Percentiles rank a stretch among this genome's conserved stretches.
Evolutionary conservation across 2,329 filamentous ascomycete species (phyloP).

Genomic region (Xenoacremonium recifei): DNA sequence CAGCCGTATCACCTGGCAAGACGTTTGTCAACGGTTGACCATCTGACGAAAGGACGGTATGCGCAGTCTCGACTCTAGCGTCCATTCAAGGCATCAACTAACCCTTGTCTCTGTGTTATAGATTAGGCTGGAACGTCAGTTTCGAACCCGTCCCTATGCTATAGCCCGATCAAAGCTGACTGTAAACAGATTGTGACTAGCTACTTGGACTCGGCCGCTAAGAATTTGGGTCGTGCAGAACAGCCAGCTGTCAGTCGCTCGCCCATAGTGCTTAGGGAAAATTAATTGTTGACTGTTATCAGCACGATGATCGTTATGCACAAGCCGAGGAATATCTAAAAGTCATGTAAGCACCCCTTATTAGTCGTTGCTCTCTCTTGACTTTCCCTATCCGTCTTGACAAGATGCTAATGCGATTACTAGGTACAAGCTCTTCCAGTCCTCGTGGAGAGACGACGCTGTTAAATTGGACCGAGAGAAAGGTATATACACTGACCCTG

Average conservation of each 20-base stretch:
- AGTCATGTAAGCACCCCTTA: no score
- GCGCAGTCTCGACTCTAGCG: background rate
- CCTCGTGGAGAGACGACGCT: slow-evolving; percentile 66
- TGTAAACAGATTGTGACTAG: slow-evolving; percentile 59
- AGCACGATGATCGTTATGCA: slow-evolving; percentile 65
- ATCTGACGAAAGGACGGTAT: slow-evolving; percentile 61
- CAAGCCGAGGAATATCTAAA: slow-evolving; percentile 63
- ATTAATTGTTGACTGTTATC: slow-evolving; percentile 5
- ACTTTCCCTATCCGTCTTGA: no score
- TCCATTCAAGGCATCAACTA: background rate
- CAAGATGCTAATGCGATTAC: no score
- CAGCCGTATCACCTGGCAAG: slow-evolving; percentile 68
- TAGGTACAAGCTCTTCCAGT: slow-evolving; percentile 68
- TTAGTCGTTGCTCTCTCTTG: no score
- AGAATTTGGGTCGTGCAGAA: slow-evolving; percentile 59
- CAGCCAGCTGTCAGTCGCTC: slow-evolving; percentile 38
- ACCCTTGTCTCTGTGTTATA: slow-evolving; percentile 21
- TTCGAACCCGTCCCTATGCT: background rate
- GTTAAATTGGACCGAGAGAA: slow-evolving; percentile 57
- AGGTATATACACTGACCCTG: slow-evolving; percentile 53
- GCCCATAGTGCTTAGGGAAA: background rate
- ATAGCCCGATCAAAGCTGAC: background rate
- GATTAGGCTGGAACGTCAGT: slow-evolving; percentile 55
- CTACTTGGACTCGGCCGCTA: slow-evolving; percentile 68
- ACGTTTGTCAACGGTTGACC: slow-evolving; percentile 64